Percentiles rank a stretch among this genome's conserved stretches.
Conservation (phyloP, 2,329 filamentous ascomycete genomes). For the Leptographium wingfieldii region DNA sequence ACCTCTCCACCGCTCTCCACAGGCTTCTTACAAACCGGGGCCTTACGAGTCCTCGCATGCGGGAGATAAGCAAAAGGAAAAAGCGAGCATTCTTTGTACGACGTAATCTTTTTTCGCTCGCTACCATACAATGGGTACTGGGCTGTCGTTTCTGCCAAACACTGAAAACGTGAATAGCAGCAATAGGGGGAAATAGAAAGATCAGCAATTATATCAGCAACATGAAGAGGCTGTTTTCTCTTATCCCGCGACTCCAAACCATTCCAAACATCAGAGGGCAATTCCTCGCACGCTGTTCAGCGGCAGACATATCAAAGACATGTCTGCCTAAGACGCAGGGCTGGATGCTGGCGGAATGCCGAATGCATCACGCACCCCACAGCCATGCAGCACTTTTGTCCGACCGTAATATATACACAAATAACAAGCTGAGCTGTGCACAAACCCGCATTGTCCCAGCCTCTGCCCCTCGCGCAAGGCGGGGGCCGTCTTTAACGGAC, state of each 20-base stretch:
- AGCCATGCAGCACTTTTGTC: background rate
- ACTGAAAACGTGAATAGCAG: background rate
- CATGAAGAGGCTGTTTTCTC: background rate
- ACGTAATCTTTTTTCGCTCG: background rate
- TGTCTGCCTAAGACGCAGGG: background rate
- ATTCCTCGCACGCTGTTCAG: background rate
- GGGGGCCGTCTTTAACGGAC: background rate
- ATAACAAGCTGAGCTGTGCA: background rate
- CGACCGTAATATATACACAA: background rate
- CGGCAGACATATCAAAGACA: background rate
- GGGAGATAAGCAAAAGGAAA: background rate
- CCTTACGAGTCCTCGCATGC: background rate
- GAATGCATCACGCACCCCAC: background rate
- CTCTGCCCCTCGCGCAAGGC: background rate
- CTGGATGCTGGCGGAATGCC: background rate
- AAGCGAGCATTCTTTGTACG: background rate
- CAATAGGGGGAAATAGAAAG: background rate
- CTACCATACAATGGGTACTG: slow-evolving; percentile 3
- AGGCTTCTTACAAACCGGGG: background rate
- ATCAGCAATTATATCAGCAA: background rate
- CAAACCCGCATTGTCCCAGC: background rate
- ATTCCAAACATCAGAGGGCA: background rate
- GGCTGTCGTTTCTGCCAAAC: background rate
- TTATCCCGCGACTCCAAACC: slow-evolving; percentile 1
- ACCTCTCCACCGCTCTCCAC: background rate